A percentile compares a stretch with the other conserved stretches of the same genome.
Conservation (phyloP, 1,284 basidiomycete genomes). For the Xerocomus amazonicus region DNA sequence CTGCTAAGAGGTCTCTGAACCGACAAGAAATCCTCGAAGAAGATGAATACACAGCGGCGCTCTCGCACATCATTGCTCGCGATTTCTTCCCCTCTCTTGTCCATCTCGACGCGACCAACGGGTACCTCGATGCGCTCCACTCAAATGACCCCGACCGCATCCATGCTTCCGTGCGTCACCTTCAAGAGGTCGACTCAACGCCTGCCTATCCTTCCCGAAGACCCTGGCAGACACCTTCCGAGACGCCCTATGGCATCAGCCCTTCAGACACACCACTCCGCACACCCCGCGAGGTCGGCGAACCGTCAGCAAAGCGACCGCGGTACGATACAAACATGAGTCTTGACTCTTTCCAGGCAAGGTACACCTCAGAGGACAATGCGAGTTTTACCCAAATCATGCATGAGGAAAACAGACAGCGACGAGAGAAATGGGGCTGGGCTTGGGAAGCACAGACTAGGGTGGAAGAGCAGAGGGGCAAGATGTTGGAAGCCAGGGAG, state of each 20-base stretch:
- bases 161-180: constrained; percentile 65
- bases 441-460: constrained; percentile 86
- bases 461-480: constrained; percentile 63
- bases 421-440: constrained; percentile 81
- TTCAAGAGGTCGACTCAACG: constrained; percentile 61
- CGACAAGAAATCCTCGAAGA: constrained; percentile 80
- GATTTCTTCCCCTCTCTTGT: constrained; percentile 96
- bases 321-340: constrained; percentile 60
- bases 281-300: constrained; percentile 35
- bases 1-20: constrained; percentile 53
- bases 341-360: constrained; percentile 83
- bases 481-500: constrained; percentile 62
- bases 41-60: constrained; percentile 89
- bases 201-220: constrained; percentile 38
- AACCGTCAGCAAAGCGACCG: constrained; percentile 49
- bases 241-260: constrained; percentile 61
- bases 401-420: constrained; percentile 78
- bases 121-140: constrained; percentile 75
- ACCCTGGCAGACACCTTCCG: constrained; percentile 51
- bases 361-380: constrained; percentile 94
- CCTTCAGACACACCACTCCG: constrained; percentile 66
- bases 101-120: constrained; percentile 83
- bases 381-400: constrained; percentile 90
- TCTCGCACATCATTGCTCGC: constrained; percentile 93
- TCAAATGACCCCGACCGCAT: constrained; percentile 72